Evolutionary conservation across 805 yeast species (phyloP), one percentile per base, ranked within the genome.

Genomic region (Candida vaughaniae): DNA sequence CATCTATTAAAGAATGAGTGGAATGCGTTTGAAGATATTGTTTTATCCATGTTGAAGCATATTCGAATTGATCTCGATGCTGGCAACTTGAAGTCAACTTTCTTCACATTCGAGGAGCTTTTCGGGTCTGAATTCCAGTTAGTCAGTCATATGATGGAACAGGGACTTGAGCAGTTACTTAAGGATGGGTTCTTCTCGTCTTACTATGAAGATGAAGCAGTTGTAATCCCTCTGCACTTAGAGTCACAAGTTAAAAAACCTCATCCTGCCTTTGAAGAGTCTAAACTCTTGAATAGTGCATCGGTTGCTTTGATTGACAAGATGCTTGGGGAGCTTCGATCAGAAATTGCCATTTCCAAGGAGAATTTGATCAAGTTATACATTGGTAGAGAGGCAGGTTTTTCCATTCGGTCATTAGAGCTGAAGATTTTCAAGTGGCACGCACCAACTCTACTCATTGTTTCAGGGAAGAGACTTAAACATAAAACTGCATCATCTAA

Each of bases 371-470:
- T 77, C 29, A 78, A 77, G 47, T 69, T 90, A 8, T 90, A 82
- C 49, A 67, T 73, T 6, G 96, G 95, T 0, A 64, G 87, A 7
- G 82, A 77, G 32, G 69, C 80, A 2, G 98, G 98, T 2, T 91
- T 85, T 55, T 86, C 96, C 0, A 86, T 90, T 74, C 65, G 95
- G 20, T 83, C 96, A 0, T 73, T 91, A 40, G 96, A 90, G 59
- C 75, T 82, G 38, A 86, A 82, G 45, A 84, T 83, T 0, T 78
- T 87, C 66, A 87, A 89, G 49, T 91, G 97, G 96, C 80, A 77
- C 48, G 93, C 95, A 0, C 95, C 96, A 0, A 77, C 95, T 0
- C 55, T 91, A 1, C 47, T 90, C 6, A 42, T 90, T 0, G 66
- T 91, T 0, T 73, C 78, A 3, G 98, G 97, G 0, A 73, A 69